Base-by-base conservation (phyloP, 2,329 filamentous ascomycete genomes). In the Akanthomyces dipterigenus region DNA sequence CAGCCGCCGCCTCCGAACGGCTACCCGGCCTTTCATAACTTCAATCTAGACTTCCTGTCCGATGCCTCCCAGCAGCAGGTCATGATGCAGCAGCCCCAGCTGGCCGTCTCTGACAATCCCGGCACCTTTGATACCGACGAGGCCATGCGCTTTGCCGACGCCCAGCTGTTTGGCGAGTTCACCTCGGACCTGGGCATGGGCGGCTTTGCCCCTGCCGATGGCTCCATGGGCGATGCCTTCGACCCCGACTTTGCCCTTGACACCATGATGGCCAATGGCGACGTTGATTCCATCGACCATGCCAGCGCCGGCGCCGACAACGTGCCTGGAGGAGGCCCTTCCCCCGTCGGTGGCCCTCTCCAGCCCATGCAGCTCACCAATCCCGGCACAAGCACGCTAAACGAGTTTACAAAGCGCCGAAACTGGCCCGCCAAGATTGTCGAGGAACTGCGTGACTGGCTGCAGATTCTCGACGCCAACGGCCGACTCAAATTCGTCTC, bases 401-500 rank as follows among this genome's bases (percentile, higher is more conserved):
- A 81, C 63, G 82, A 85, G 70, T 85, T 85, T 64, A 85, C 82
- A 49, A 85, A 85, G 72, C 75, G 82, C 67, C 77, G 81, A 63
- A 84, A 95, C 71, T 97, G 93, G 93, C 89, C 91, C 18, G 90
- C 93, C 71, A 88, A 90, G 66, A 88, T 96, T 14, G 84, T 97
- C 26, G 90, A 96, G 73, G 93, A 96, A 78, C 80, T 98, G 67
- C 90, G 88, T 70, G 93, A 97, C 73, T 85, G 97, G 67, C 76
- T 96, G 60, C 88, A 96, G 71, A 92, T 98, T 63, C 83, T 98
- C 56, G 92, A 91, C 51, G 85, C 90, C 26, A 88, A 95, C 68
- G 91, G 92, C 42, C 86, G 89, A 65, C 88, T 98, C 67, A 83
- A 90, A 63, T 96, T 95, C 71, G 86, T 89, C n/a, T 96, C 92